Percentiles rank a stretch among this genome's conserved stretches.
Evolutionary conservation across 441 rosid species (phyloP).

Genomic region (Pelargonium myrrhifolium): DNA sequence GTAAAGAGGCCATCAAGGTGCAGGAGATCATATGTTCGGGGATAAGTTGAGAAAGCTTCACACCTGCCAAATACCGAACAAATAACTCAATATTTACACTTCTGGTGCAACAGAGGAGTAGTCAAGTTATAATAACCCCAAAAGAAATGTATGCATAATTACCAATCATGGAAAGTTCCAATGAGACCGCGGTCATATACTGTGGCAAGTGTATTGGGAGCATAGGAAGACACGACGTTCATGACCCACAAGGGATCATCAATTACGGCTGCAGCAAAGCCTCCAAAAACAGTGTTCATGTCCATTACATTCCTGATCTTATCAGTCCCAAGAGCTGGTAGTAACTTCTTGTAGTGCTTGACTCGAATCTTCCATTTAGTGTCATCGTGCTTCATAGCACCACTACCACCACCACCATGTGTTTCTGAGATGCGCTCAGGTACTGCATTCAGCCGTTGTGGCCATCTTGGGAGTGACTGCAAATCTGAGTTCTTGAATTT

Average conservation of each 20-base stretch:
- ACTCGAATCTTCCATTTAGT: constrained; percentile 74
- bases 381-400: constrained; percentile 58
- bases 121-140: background rate
- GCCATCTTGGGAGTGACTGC: constrained; percentile 70
- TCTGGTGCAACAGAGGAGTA: too few species aligned
- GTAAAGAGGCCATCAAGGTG: constrained; percentile 87
- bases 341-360: constrained; percentile 81
- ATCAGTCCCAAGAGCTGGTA: constrained; percentile 68
- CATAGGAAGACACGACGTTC: constrained; percentile 88
- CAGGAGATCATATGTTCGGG: constrained; percentile 89
- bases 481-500: constrained; percentile 53
- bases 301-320: constrained; percentile 91
- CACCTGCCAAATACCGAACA: constrained; percentile 50
- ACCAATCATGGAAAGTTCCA: constrained; percentile 94
- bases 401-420: constrained; percentile 59
- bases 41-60: constrained; percentile 94
- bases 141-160: constrained; percentile 13
- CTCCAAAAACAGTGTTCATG: constrained; percentile 89
- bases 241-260: constrained; percentile 86
- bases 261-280: constrained; percentile 70
- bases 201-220: constrained; percentile 68
- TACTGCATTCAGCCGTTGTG: constrained; percentile 55
- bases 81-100: constrained; percentile 1
- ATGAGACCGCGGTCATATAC: constrained; percentile 86
- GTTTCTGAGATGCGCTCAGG: constrained; percentile 71